These are phyloP conservation scores for Nemania sp. DNA, from an alignment of 2,329 filamentous ascomycete genomes.

Conservation along the genomic window DNA sequence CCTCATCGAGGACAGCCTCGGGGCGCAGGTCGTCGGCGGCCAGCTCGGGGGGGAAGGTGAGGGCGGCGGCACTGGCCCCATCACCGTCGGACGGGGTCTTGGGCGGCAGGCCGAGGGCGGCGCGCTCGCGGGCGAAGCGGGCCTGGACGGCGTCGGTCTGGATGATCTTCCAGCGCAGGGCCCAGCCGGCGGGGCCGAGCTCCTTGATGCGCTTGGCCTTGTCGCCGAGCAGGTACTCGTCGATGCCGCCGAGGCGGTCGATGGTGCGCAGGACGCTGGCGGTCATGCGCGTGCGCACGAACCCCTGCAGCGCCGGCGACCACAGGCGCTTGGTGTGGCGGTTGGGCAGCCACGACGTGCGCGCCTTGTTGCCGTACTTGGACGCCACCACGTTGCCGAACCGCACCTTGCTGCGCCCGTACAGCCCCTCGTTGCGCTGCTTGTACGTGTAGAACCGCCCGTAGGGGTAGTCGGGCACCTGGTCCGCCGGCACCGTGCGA, in stretches of 20 bases:
- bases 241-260: conserved; percentile 83
- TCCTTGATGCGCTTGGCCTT: conserved; percentile 80
- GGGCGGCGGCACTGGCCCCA: conserved; percentile 38
- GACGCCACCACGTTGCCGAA: conserved; percentile 78
- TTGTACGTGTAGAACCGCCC: conserved; percentile 73
- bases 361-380: conserved; percentile 69
- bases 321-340: conserved; percentile 70
- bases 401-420: conserved; percentile 70
- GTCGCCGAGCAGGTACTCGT: conserved; percentile 85
- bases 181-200: conserved; percentile 88
- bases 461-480: conserved; percentile 70
- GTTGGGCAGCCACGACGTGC: conserved; percentile 76
- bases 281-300: conserved; percentile 69
- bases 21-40: conserved; percentile 35
- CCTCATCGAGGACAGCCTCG: conserved; percentile 42
- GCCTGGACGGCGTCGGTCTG: conserved; percentile 69
- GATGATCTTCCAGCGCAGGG: conserved; percentile 86
- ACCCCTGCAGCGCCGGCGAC: conserved; percentile 62
- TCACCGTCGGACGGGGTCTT: too few relatives aligned
- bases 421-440: conserved; percentile 76
- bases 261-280: conserved; percentile 73
- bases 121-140: conserved; percentile 67
- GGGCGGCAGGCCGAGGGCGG: conserved; percentile 64
- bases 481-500: conserved; percentile 45
- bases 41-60: conserved; percentile 34